A percentile compares a stretch with the other conserved stretches of the same genome.
Evolutionary conservation across 495 filamentous ascomycete genomes (phyloP).

Genomic region (Neurospora sp.): DNA sequence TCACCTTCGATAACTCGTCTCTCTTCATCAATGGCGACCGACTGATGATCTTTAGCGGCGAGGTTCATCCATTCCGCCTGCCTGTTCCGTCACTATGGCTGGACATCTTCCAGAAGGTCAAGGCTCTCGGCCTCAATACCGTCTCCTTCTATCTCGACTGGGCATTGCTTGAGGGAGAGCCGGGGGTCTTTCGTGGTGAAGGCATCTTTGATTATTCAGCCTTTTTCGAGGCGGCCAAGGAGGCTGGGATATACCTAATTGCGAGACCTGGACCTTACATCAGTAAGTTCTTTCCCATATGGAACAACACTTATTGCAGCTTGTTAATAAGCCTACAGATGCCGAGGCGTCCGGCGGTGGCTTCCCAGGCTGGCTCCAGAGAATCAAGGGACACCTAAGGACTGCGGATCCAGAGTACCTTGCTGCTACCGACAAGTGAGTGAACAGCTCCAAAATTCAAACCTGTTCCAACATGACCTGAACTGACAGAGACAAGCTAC

Average conservation of each 20-base stretch:
- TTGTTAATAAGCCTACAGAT: slow-evolving; percentile 34
- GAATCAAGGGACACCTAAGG: slow-evolving; percentile 50
- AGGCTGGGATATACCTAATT: slow-evolving; percentile 64
- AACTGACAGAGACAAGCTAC: slow-evolving; percentile 22
- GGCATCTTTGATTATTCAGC: slow-evolving; percentile 59
- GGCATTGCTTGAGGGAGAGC: slow-evolving; percentile 70
- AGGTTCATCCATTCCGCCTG: slow-evolving; percentile 65
- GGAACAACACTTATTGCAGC: not conserved
- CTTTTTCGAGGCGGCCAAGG: slow-evolving; percentile 60
- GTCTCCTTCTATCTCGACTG: slow-evolving; percentile 70
- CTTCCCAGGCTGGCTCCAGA: slow-evolving; percentile 41
- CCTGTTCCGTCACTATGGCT: slow-evolving; percentile 63
- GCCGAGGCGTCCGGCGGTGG: slow-evolving; percentile 43
- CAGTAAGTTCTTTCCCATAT: slow-evolving; percentile 6
- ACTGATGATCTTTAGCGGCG: slow-evolving; percentile 61
- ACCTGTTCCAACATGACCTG: not conserved
- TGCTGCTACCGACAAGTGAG: slow-evolving; percentile 50
- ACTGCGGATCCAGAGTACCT: slow-evolving; percentile 50
- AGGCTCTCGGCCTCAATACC: slow-evolving; percentile 64
- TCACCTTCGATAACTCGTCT: slow-evolving; percentile 70
- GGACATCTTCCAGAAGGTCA: slow-evolving; percentile 73
- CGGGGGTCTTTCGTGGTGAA: slow-evolving; percentile 54
- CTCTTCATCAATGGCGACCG: slow-evolving; percentile 62
- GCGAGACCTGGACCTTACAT: slow-evolving; percentile 51
- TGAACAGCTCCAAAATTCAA: slow-evolving; percentile 4